Evolutionary conservation across 768 basidiomycete species (phyloP), one percentile per base, ranked within the genome.

Genomic region (Kwoniella dejecticola): DNA sequence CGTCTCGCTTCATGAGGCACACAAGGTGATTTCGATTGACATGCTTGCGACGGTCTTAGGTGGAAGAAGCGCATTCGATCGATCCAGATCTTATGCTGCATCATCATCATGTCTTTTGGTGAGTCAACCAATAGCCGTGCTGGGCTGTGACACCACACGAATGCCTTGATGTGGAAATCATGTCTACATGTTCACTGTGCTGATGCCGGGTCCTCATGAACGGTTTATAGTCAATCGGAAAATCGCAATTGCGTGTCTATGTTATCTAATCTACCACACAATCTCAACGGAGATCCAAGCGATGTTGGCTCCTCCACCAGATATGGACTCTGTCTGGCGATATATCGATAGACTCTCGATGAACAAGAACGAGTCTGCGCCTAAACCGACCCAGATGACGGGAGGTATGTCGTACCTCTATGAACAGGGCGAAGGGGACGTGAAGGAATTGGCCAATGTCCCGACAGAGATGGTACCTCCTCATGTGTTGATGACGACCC

Each of bases 361-460:
- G 31, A 27, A 19, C 15, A 47, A 27, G 13, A 57, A 47, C 23
- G 60, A 54, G n/a, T 66, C 45, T 11, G 45, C 52, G 11, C 50
- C 54, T 12, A 55, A 33, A 40, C 57, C 53, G 38, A 38, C 52
- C 31, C 47, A 63, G 21, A 46, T 61, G 48, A 33, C 55, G 46
- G 67, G 67, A 12, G 74, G 74, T 27, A 75, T 75, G 71, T 56
- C 64, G 6, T 72, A 75, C 63, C 60, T 75, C n/a, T 71, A 65
- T 47, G 69, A 65, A 36, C 60, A 61, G n/a, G 45, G 49, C 12
- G 19, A 45, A 15, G 52, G 57, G n/a, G 45, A 38, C 17, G 54
- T 66, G 3, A 52, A 47, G 8, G 52, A 60, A 6, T 52, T 50
- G 21, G 63, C 71, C 1, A 57, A 65, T 48, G 66, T 72, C 6